Evolutionary conservation across 441 rosid genomes (phyloP), one percentile per base, ranked within the genome.

Genomic region (Arabidopsis hybrid): DNA sequence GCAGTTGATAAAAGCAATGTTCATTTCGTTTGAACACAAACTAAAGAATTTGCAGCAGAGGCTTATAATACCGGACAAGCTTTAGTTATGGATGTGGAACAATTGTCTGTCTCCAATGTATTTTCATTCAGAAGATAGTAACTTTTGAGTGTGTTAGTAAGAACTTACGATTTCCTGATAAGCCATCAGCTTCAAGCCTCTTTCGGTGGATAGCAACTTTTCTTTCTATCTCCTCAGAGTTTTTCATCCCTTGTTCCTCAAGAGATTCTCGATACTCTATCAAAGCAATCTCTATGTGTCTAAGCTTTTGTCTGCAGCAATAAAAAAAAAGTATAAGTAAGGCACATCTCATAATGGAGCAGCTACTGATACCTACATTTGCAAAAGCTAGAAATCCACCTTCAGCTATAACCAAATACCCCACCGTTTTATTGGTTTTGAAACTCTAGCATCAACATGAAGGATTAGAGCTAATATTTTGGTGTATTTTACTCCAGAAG

Each of bases 251-350:
- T 40, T 83, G 87, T 58, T 96, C 99, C 80, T 93, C 98, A 1
- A 96, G 92, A 60, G 91, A 83, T 85, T 91, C 98, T 21, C 97
- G 91, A 78, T 91, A 93, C 72, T 93, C 98, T 73, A 95, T 95
- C 82, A 93, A 78, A 82, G 91, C 89, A 78, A 85, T 97, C 78
- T 95, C 99, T 56, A 95, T 75, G 38, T 90, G 87, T 78, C 97
- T 88, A 84, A 86, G 76, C 84, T 90, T 95, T 77, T 90, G 91
- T 77, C 99, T 95, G 91, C 72, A 73, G 65, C 57, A 77, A 61
- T 67, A 21, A 21, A 21, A 79, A 45, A 62, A 43, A 75, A 52
- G 21, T 16, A 59, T 45, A 63, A 61, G 71, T 58, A 60, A 75
- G 74, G 16, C 53, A 50, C 36, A 39, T 74, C 64, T 55, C 53